Evolutionary conservation across 106 monocot genomes (phyloP).

Genomic region (Acorus calamus): DNA sequence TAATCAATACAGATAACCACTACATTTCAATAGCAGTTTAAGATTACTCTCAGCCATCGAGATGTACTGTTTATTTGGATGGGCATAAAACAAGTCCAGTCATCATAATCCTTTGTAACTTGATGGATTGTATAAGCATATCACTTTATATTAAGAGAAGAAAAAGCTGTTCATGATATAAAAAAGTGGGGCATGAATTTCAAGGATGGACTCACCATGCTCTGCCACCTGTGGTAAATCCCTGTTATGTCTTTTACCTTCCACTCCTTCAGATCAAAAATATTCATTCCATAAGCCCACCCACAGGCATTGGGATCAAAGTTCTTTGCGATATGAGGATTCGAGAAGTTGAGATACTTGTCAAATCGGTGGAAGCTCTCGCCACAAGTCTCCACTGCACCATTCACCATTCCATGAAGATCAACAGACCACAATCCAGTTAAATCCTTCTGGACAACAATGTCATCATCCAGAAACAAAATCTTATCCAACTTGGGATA

Average conservation of each 20-base stretch:
- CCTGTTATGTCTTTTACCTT: conserved; percentile 62
- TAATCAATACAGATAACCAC: no score
- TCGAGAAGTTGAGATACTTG: conserved; percentile 64
- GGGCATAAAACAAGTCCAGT: no score
- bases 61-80: no score
- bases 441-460: conserved; percentile 61
- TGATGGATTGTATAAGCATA: no score
- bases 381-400: conserved; percentile 65
- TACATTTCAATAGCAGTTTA: no score
- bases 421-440: conserved; percentile 51
- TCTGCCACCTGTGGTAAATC: conserved; percentile 63
- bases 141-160: background rate
- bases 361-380: conserved; percentile 61
- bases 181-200: background rate
- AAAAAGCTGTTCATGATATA: background rate
- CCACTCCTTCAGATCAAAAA: conserved; percentile 57
- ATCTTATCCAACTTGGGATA: conserved; percentile 70
- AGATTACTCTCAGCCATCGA: no score
- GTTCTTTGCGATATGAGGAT: conserved; percentile 44
- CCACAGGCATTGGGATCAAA: conserved; percentile 68
- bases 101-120: no score
- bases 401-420: conserved; percentile 61
- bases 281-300: conserved; percentile 64
- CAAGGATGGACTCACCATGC: conserved; percentile 27
- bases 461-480: conserved; percentile 69